Evolutionary conservation across 2,329 filamentous ascomycete species (phyloP).

Genomic region (Arthrobotrys entomopaga): DNA sequence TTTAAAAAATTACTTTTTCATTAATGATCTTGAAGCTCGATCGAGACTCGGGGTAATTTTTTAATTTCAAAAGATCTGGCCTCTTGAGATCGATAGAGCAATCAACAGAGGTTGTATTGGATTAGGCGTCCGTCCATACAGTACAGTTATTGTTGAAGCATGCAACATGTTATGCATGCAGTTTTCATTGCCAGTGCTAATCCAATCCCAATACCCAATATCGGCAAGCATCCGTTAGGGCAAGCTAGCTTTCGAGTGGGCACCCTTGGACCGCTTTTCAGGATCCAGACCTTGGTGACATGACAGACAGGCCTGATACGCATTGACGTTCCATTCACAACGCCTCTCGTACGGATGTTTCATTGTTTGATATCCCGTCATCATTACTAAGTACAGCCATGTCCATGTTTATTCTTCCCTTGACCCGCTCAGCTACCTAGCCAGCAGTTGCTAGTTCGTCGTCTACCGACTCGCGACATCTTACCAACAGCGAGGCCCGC

Average conservation of each 20-base stretch:
- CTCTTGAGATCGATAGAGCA: conserved; percentile 4
- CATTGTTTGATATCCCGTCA: conserved; percentile 9
- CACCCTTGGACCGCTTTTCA: neutral
- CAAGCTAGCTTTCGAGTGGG: neutral
- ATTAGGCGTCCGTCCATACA: neutral
- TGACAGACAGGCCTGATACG: neutral
- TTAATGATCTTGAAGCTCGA: no score
- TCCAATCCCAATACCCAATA: neutral
- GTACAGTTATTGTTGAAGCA: neutral
- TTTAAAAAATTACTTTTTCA: no score
- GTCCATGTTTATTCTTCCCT: neutral
- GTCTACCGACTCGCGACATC: conserved; percentile 39
- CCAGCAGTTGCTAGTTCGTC: conserved; percentile 1
- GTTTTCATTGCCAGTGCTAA: no score
- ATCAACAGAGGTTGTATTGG: neutral
- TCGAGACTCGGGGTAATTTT: no score
- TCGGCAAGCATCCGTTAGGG: neutral
- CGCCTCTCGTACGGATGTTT: conserved; percentile 31
- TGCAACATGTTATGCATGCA: conserved; percentile 1
- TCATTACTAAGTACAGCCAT: conserved; percentile 5
- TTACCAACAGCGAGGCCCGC: no score
- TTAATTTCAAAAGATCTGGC: neutral
- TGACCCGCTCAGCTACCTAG: no score
- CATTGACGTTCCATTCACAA: conserved; percentile 3
- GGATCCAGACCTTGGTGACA: neutral